These are phyloP conservation scores for Rhodosporidiobolus odoratus DNA, from an alignment of 768 basidiomycete species.

Conservation along the genomic window DNA sequence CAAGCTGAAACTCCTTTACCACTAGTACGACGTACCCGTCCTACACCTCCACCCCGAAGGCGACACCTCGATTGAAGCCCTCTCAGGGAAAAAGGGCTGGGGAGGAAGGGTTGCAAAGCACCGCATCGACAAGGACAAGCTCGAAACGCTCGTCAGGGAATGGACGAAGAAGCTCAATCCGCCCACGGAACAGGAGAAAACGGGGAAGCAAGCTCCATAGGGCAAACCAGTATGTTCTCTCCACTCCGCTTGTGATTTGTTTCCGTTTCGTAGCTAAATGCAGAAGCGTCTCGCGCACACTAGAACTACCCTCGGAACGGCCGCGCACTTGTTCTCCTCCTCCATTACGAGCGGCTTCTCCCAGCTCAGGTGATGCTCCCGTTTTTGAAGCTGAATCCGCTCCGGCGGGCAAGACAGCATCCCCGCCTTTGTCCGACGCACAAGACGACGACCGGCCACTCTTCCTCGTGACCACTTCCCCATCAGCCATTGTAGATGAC, in stretches of 20 bases:
- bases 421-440: neutral
- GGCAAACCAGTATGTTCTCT: neutral
- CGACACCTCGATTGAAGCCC: constrained; percentile 14
- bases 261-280: too few relatives aligned
- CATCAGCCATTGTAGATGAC: constrained; percentile 23
- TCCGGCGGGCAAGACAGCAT: neutral
- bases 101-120: constrained; percentile 37
- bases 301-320: too few relatives aligned
- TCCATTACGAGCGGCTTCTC: too few relatives aligned
- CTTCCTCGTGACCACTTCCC: constrained; percentile 21
- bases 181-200: too few relatives aligned
- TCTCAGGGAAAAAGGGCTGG: constrained; percentile 11
- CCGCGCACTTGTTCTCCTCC: neutral
- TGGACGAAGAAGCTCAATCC: constrained; percentile 31
- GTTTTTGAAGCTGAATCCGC: too few relatives aligned
- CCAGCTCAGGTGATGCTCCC: too few relatives aligned
- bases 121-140: constrained; percentile 32
- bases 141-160: constrained; percentile 12
- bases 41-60: constrained; percentile 11
- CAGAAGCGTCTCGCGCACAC: too few relatives aligned
- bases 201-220: neutral
- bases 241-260: neutral
- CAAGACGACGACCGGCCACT: constrained; percentile 7
- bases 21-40: constrained; percentile 37
- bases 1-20: neutral